Conservation (phyloP, 2,329 filamentous ascomycete species). For the Penicillium aurantiogriseum region DNA sequence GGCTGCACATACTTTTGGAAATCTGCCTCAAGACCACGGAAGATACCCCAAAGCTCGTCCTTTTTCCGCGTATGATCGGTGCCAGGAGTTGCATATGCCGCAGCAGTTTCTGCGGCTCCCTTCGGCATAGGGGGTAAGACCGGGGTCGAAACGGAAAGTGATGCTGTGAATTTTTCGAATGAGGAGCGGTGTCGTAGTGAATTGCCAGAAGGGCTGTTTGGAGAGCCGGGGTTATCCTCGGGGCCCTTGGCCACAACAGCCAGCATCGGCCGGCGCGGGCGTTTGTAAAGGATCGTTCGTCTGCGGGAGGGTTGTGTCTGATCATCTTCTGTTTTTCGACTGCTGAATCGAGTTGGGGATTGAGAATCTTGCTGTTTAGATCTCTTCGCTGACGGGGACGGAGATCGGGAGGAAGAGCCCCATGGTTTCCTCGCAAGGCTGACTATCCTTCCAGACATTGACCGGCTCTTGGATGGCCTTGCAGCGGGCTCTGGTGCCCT, state of each 20-base stretch:
- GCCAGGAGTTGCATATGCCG: constrained; percentile 29
- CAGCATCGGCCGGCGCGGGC: constrained; percentile 42
- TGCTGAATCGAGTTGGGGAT: constrained; percentile 21
- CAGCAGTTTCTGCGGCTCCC: constrained; percentile 41
- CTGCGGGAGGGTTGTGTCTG: constrained; percentile 27
- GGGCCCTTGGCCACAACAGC: constrained; percentile 38
- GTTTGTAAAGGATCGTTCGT: constrained; percentile 37
- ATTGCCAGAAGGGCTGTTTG: constrained; percentile 41
- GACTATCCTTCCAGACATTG: constrained; percentile 51
- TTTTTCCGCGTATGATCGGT: constrained; percentile 54
- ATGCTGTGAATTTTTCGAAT: constrained; percentile 46
- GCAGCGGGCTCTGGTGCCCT: constrained; percentile 31
- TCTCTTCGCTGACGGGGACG: constrained; percentile 44
- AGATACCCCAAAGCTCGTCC: constrained; percentile 68
- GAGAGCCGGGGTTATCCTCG: constrained; percentile 35
- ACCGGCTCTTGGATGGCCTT: constrained; percentile 44
- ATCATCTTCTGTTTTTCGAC: constrained; percentile 23
- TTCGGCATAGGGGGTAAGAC: constrained; percentile 50
- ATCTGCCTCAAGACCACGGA: constrained; percentile 66
- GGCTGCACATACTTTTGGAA: constrained; percentile 57
- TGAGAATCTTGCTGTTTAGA: constrained; percentile 32
- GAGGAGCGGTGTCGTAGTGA: constrained; percentile 45
- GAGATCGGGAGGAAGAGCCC: constrained; percentile 47
- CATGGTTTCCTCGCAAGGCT: constrained; percentile 54
- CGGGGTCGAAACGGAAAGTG: constrained; percentile 45